phyloP scores from a whole-genome alignment of 306 rosid genomes.

The Canavalia ensiformis region DNA sequence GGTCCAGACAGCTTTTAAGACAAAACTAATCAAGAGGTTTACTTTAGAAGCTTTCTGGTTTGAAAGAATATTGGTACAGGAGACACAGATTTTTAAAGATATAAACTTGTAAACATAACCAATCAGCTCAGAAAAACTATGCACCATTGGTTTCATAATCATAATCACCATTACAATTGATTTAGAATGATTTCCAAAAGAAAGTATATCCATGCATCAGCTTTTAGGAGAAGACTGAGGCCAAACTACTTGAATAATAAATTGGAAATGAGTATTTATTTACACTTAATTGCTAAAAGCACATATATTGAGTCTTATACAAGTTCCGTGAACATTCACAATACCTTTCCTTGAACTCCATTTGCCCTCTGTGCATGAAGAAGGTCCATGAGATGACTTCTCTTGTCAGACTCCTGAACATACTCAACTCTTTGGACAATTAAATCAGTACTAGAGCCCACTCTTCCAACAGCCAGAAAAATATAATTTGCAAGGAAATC shows the following conservation, averaged over 20 bases:
- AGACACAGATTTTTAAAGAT: not conserved
- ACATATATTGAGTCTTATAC: not conserved
- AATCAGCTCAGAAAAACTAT: conserved; percentile 12
- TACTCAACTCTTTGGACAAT: conserved; percentile 97
- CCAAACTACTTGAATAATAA: conserved; percentile 12
- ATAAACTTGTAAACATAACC: conserved; percentile 2
- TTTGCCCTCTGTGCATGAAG: conserved; percentile 97
- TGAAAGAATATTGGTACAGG: not conserved
- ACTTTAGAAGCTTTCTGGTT: conserved; percentile 12
- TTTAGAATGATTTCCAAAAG: not conserved
- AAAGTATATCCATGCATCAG: not conserved
- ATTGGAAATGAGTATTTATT: not conserved
- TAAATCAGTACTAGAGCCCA: conserved; percentile 96
- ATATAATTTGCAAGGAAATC: conserved; percentile 91
- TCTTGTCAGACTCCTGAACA: conserved; percentile 94
- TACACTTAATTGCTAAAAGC: conserved; percentile 2
- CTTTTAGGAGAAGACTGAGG: not conserved
- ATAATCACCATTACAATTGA: not conserved
- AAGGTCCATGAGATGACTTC: conserved; percentile 99
- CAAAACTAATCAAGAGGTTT: not conserved
- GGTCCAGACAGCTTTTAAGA: conserved; percentile 3
- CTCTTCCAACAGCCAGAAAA: conserved; percentile 98
- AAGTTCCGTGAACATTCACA: conserved; percentile 32
- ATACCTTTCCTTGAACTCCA: conserved; percentile 90
- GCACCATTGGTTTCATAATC: not conserved